A percentile compares a stretch with the other conserved stretches of the same genome.
Conservation (phyloP, 83 land plant genomes). For the Picea engelmannii region DNA sequence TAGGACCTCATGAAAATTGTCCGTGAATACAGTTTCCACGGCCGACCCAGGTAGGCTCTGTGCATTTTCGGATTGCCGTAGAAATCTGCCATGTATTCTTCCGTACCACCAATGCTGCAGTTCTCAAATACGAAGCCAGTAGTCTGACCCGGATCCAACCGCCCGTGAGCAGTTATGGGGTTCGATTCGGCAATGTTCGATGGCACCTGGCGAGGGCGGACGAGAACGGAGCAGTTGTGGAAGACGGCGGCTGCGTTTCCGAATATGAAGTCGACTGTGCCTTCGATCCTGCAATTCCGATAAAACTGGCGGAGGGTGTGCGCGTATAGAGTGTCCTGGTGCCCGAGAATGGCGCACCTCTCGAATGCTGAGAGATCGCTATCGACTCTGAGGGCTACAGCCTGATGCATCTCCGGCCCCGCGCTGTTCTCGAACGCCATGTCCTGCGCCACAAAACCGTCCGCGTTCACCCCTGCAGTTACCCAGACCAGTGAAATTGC, state of each 20-base stretch:
- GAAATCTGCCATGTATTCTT: slow-evolving; percentile 26
- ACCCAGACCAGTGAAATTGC: no score
- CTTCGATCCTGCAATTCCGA: slow-evolving; percentile 37
- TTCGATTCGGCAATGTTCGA: slow-evolving; percentile 28
- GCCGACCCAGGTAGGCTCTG: slow-evolving; percentile 57
- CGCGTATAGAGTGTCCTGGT: slow-evolving; percentile 73
- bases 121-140: slow-evolving; percentile 62
- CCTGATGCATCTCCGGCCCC: slow-evolving; percentile 63
- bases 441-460: slow-evolving; percentile 58
- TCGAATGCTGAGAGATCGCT: slow-evolving; percentile 50
- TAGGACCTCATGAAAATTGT: slow-evolving; percentile 32
- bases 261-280: slow-evolving; percentile 58
- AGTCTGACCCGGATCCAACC: slow-evolving; percentile 46
- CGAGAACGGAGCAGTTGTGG: slow-evolving; percentile 35
- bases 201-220: slow-evolving; percentile 22
- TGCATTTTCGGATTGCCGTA: slow-evolving; percentile 17
- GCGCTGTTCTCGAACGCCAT: slow-evolving; percentile 65
- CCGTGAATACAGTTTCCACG: slow-evolving; percentile 75
- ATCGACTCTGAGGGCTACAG: slow-evolving; percentile 68
- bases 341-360: slow-evolving; percentile 51
- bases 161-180: slow-evolving; percentile 50
- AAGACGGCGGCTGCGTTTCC: slow-evolving; percentile 67
- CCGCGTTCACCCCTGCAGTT: slow-evolving; percentile 12
- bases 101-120: slow-evolving; percentile 40
- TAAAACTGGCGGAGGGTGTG: slow-evolving; percentile 73